Evolutionary conservation across 202 grass and related monocot genomes (phyloP), one percentile per base, ranked within the genome.

Genomic region (Hordeum pubiflorum): DNA sequence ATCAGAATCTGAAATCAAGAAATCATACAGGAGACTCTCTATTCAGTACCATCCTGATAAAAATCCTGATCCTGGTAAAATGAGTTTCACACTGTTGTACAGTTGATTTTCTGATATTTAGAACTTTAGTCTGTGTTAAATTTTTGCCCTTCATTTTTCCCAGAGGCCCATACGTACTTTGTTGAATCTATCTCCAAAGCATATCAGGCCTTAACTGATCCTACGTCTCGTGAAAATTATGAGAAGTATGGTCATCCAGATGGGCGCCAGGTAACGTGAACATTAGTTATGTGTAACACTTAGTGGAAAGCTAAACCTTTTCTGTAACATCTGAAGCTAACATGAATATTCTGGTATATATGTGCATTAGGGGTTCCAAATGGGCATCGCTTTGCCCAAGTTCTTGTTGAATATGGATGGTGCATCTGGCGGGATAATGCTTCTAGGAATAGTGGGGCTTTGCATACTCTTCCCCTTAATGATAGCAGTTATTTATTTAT

Each of bases 231-330:
- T 85, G 92, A 96, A 76, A 99, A 99, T 82, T 99, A 93, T 93
- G 96, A 99, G 79, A 99, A 99, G 84, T 99, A 99, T 86, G 96
- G 96, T 55, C 96, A 99, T 75, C 96, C 96, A 37, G 96, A 99
- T 91, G 96, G 96, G 26, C 83, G 96, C n/a, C 96, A 99, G 96
- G 96, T 99, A 86, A 88, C 88, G 23, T 61, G 36, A 3, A 71
- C n/a, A 78, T 70, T 39, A 7, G 1, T 62, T 26, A 24, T 78
- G 44, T 24, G 3, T 69, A 75, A 9, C 11, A 46, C 36, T 63
- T 70, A 10, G 24, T 57, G 62, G 37, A 58, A 69, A 82, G 11
- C 23, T 66, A 56, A 50, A 17, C 9, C 17, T 62, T 52, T 79
- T 43, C 34, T 78, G 15, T 24, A 58, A 62, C 18, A 1, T 2